phyloP scores from a whole-genome alignment of 2,329 filamentous ascomycete species.

The Xylariaceae sp. region DNA sequence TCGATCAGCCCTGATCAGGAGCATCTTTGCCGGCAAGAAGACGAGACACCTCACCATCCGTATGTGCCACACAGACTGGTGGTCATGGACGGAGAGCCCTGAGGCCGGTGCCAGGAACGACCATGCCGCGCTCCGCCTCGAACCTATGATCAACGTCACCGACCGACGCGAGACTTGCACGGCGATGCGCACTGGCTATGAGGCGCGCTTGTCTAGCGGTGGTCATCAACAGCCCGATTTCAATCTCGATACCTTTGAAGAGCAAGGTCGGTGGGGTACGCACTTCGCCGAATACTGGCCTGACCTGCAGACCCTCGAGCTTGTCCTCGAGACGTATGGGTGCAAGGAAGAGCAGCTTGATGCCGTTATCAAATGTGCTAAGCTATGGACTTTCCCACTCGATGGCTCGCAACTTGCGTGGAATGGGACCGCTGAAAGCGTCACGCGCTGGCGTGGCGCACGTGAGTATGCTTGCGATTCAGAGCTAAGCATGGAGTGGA shows the following conservation, averaged over 20 bases:
- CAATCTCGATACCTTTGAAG: constrained; percentile 22
- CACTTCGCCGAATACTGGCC: constrained; percentile 25
- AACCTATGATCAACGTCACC: constrained; percentile 27
- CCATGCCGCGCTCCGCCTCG: constrained; percentile 20
- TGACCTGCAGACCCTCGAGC: constrained; percentile 22
- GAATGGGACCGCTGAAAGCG: constrained; percentile 17
- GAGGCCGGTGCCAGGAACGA: constrained; percentile 4
- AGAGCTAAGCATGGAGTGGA: constrained; percentile 4
- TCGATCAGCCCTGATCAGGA: constrained; percentile 6
- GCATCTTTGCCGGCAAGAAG: constrained; percentile 18
- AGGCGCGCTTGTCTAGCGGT: constrained; percentile 20
- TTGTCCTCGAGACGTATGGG: constrained; percentile 25
- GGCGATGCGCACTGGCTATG: constrained; percentile 24
- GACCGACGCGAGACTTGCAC: constrained; percentile 7
- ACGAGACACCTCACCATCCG: constrained; percentile 25
- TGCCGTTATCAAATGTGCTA: constrained; percentile 23
- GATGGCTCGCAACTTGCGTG: constrained; percentile 20
- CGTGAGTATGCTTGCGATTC: constrained; percentile 17
- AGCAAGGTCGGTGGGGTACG: constrained; percentile 24
- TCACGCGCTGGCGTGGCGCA: constrained; percentile 21
- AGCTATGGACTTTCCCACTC: constrained; percentile 26
- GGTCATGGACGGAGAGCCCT: constrained; percentile 20
- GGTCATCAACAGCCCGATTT: constrained; percentile 28
- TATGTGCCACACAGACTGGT: constrained; percentile 27
- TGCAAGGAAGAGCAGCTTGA: constrained; percentile 24